Base-by-base conservation (phyloP, 805 yeast genomes). In the Saccharomycopsis sp. region DNA sequence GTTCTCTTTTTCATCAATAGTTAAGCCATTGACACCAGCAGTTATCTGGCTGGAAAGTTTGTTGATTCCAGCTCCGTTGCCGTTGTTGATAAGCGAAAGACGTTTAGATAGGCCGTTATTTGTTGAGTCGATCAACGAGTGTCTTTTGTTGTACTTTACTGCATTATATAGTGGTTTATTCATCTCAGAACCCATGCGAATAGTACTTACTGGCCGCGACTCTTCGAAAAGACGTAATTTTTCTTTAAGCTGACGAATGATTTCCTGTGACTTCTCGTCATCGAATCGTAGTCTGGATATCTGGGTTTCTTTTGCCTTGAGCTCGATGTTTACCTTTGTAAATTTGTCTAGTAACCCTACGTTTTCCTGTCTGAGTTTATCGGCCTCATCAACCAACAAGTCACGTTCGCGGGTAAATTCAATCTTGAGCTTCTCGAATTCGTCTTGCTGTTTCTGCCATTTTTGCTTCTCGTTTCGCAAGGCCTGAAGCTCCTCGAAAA, bases 271-370 rank as follows among this genome's bases (percentile, higher is more conserved):
- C 50, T 74, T 77, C 51, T 85, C 89, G 51, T 84, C 68, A 64
- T 88, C 93, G 54, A 82, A 77, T 49, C 74, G 78, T 19, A 82
- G 71, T 49, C 92, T 72, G 51, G 77, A 73, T 7, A 87, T 69
- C 66, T 84, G 89, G 0, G 88, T 81, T 53, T 87, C 93, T 62
- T 81, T 83, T 41, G 87, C 83, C 67, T 85, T 85, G 20, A 81
- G 67, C 57, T 78, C 73, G 64, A 85, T 73, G 51, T 73, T 72
- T 53, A 78, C 75, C 47, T 75, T 75, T 2, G 84, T 81, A 53
- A 78, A 76, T 54, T 81, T 84, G 53, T 78, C 81, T 62, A 75
- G 75, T 51, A 79, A 66, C 55, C 68, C 73, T 19, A 79, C 83
- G 14, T 74, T 60, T 58, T 74, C 67, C 24, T 41, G 55, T 1